Conservation (phyloP, 192 early-diverging fungal species). For the Coemansia sp. region DNA sequence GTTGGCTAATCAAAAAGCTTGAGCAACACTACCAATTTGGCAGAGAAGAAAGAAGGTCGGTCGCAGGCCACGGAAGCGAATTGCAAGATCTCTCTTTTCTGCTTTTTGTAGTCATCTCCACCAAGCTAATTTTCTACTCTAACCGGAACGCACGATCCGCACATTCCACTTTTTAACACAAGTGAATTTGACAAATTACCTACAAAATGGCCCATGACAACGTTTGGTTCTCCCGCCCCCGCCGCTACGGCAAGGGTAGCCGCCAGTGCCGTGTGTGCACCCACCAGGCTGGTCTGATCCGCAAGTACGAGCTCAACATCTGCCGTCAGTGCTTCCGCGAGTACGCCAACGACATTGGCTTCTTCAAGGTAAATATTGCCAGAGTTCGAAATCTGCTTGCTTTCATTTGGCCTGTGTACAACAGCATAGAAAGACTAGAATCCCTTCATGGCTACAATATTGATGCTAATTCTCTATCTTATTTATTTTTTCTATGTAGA, state of each 20-base stretch:
- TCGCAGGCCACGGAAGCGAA: neutral
- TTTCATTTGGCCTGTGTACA: neutral
- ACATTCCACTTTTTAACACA: constrained; percentile 7
- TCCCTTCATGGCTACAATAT: neutral
- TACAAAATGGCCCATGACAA: constrained; percentile 90
- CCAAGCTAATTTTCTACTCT: constrained; percentile 18
- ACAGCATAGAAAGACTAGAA: neutral
- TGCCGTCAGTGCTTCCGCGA: constrained; percentile 99
- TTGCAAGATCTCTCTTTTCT: constrained; percentile 31
- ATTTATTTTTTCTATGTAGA: constrained; percentile 10
- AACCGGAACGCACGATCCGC: constrained; percentile 18
- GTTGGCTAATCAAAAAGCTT: neutral
- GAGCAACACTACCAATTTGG: neutral
- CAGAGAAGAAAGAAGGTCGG: neutral
- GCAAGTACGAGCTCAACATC: constrained; percentile 98
- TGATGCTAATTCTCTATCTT: neutral
- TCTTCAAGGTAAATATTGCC: constrained; percentile 81
- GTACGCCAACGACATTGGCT: constrained; percentile 97
- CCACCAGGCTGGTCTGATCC: constrained; percentile 99
- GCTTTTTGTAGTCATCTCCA: constrained; percentile 5
- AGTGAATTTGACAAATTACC: constrained; percentile 32
- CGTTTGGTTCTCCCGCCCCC: constrained; percentile 98
- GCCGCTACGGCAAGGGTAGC: constrained; percentile 97
- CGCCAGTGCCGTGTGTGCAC: constrained; percentile 98
- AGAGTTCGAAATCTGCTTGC: constrained; percentile 2